Percentiles rank a stretch among this genome's conserved stretches.
phyloP scores from a whole-genome alignment of 257 asterid genomes.

The Cruciata laevipes region DNA sequence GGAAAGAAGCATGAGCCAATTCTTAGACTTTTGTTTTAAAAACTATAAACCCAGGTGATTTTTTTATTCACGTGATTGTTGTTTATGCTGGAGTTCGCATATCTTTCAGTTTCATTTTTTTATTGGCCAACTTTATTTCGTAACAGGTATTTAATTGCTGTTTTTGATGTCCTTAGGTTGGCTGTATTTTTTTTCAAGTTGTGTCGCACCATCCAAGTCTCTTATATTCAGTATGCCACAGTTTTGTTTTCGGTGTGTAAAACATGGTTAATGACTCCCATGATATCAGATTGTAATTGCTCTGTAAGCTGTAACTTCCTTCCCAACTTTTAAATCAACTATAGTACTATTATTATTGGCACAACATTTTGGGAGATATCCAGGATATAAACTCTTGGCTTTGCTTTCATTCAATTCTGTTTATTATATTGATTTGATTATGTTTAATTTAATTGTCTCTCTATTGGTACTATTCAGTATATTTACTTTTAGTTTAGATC shows the following conservation, averaged over 20 bases:
- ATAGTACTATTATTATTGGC: no score
- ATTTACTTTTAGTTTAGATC: no score
- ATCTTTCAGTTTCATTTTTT: not conserved
- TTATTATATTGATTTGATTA: no score
- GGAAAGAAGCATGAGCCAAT: slow-evolving; percentile 75
- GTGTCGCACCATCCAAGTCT: not conserved
- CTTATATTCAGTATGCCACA: not conserved
- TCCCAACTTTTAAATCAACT: not conserved
- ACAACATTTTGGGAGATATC: no score
- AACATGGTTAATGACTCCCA: not conserved
- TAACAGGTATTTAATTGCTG: not conserved
- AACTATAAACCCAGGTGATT: not conserved
- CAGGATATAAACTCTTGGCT: no score
- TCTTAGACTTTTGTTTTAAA: no score
- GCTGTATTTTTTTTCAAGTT: not conserved
- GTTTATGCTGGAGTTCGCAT: not conserved
- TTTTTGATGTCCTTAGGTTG: not conserved
- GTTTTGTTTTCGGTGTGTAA: no score
- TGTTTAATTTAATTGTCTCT: no score
- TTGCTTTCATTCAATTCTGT: no score
- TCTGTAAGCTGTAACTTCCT: not conserved
- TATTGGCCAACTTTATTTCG: not conserved
- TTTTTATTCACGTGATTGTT: no score
- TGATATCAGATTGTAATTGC: not conserved
- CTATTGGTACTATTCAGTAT: no score